A percentile compares a stretch with the other conserved stretches of the same genome.
phyloP scores from a whole-genome alignment of 2,329 filamentous ascomycete species.

The Claviceps lovelessii region DNA sequence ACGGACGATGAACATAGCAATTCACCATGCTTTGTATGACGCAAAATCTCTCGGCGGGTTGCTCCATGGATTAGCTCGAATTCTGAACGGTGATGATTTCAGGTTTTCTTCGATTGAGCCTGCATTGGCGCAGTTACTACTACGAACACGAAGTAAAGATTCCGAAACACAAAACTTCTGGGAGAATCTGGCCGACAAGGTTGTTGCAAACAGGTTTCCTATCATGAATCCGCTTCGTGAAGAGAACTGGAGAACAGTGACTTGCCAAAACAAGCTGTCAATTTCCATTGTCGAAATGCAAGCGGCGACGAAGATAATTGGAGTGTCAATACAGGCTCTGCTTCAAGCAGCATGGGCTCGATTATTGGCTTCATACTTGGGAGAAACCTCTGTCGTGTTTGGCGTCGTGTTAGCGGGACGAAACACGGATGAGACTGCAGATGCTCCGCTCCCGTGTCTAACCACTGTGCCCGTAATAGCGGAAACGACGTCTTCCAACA shows the following conservation, averaged over 20 bases:
- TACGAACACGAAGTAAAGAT: constrained; percentile 15
- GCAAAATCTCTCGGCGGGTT: constrained; percentile 57
- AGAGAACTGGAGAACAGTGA: constrained; percentile 16
- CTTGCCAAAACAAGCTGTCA: constrained; percentile 21
- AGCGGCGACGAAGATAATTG: constrained; percentile 35
- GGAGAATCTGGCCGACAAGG: constrained; percentile 36
- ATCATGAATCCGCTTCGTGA: constrained; percentile 50
- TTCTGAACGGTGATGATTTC: constrained; percentile 12
- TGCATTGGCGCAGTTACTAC: constrained; percentile 28
- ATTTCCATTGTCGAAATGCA: constrained; percentile 36
- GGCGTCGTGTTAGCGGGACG: constrained; percentile 70
- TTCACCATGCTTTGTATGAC: constrained; percentile 80
- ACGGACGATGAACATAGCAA: constrained; percentile 28
- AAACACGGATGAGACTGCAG: constrained; percentile 41
- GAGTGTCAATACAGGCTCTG: constrained; percentile 62
- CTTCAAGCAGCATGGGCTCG: constrained; percentile 68
- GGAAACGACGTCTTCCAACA: constrained; percentile 38
- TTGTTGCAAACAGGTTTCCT: constrained; percentile 58
- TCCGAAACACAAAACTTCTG: constrained; percentile 43
- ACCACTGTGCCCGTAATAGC: constrained; percentile 63
- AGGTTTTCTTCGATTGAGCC: constrained; percentile 15
- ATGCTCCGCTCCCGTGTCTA: constrained; percentile 62
- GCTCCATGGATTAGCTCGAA: constrained; percentile 39
- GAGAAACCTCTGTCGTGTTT: constrained; percentile 60
- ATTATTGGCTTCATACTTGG: constrained; percentile 61